Conservation (phyloP, 2,329 filamentous ascomycete species). For the Tolypocladium guangdongense region DNA sequence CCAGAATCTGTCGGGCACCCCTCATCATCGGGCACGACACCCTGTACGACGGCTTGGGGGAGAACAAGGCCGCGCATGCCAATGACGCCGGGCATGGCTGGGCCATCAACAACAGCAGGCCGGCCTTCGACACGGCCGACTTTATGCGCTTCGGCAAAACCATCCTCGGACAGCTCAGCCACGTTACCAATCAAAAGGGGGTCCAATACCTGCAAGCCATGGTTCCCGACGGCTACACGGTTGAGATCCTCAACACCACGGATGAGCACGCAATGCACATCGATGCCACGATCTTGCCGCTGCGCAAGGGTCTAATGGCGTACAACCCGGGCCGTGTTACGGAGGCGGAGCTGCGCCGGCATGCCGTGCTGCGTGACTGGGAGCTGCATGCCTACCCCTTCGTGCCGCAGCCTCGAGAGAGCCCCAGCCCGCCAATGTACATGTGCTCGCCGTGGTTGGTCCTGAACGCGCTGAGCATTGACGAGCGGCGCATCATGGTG, state of each 20-base stretch:
- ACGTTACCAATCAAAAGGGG: constrained; percentile 1
- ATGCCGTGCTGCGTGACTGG: not conserved
- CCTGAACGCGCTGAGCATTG: constrained; percentile 3
- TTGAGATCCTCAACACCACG: not conserved
- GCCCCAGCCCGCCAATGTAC: constrained; percentile 1
- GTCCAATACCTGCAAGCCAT: not conserved
- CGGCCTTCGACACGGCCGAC: constrained; percentile 3
- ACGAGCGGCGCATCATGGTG: constrained; percentile 1
- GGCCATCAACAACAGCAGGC: constrained; percentile 3
- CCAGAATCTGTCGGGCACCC: not conserved
- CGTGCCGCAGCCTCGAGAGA: not conserved
- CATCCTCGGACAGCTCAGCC: constrained; percentile 2
- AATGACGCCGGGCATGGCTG: not conserved
- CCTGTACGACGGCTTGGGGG: not conserved
- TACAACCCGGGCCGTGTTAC: constrained; percentile 1
- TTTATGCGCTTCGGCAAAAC: constrained; percentile 3
- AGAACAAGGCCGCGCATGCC: not conserved
- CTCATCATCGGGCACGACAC: not conserved
- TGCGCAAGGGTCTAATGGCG: not conserved
- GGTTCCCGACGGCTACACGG: constrained; percentile 1
- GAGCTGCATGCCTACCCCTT: constrained; percentile 1
- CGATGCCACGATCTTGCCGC: constrained; percentile 3
- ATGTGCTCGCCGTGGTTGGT: constrained; percentile 4
- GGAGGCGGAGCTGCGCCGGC: constrained; percentile 1
- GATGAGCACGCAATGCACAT: constrained; percentile 2